Percentiles rank a stretch among this genome's conserved stretches.
Evolutionary conservation across 371 early-diverging fungal genomes (phyloP).

Genomic region (Mortierella sp.): DNA sequence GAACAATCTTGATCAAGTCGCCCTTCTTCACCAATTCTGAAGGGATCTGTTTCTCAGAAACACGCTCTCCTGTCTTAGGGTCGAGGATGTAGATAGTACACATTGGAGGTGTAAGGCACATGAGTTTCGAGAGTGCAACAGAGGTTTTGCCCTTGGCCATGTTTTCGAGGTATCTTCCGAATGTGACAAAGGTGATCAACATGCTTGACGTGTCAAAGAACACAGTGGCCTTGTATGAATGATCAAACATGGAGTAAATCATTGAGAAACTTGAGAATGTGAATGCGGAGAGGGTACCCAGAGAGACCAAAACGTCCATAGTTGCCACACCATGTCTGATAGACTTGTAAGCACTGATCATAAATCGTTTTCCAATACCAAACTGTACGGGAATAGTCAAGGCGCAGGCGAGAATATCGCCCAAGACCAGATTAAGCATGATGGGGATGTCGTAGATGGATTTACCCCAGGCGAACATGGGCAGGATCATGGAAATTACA

Average conservation of each 20-base stretch:
- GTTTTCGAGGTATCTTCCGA: slow-evolving; percentile 94
- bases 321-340: slow-evolving; percentile 86
- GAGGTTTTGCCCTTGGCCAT: slow-evolving; percentile 95
- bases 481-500: slow-evolving; percentile 88
- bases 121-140: slow-evolving; percentile 87
- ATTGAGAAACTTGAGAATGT: slow-evolving; percentile 81
- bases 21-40: slow-evolving; percentile 88
- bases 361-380: slow-evolving; percentile 86
- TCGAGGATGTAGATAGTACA: slow-evolving; percentile 74
- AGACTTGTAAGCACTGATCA: slow-evolving; percentile 82
- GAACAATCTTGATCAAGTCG: slow-evolving; percentile 88
- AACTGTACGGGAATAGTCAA: slow-evolving; percentile 93
- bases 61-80: slow-evolving; percentile 54
- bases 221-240: slow-evolving; percentile 75
- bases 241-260: slow-evolving; percentile 57
- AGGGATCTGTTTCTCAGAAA: slow-evolving; percentile 80
- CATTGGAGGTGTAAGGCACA: slow-evolving; percentile 85
- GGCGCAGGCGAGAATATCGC: slow-evolving; percentile 64
- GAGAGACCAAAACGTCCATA: slow-evolving; percentile 95
- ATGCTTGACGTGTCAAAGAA: slow-evolving; percentile 95
- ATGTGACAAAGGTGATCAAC: slow-evolving; percentile 90
- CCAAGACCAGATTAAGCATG: slow-evolving; percentile 74
- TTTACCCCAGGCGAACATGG: slow-evolving; percentile 67
- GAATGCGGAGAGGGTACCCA: slow-evolving; percentile 91
- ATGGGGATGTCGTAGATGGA: slow-evolving; percentile 37